Evolutionary conservation across 2,329 filamentous ascomycete species (phyloP), one percentile per base, ranked within the genome.

Genomic region (Calcarisporium arbuscula): DNA sequence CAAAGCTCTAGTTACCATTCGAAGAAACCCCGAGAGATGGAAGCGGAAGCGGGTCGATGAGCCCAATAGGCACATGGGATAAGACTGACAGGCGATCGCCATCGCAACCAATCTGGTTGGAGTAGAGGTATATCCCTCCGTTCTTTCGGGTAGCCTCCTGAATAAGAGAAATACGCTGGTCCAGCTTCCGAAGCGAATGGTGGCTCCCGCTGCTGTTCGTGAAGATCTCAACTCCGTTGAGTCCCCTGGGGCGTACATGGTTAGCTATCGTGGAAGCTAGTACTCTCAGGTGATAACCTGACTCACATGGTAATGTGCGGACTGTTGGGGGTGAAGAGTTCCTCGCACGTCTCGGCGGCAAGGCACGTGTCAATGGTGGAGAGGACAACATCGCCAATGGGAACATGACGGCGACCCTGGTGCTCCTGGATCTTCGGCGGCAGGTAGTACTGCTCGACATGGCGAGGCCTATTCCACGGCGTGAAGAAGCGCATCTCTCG

Each of bases 131-230:
- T 8, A 79, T 61, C 17, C 76, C 76, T 5, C 75, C 75, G 16
- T 61, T 64, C 48, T 80, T 81, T 7, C 69, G 62, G 0, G 82
- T 86, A 1, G 77, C 78, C 46, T 84, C 72, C 2, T 65, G 62
- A 35, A 87, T 86, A 5, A 88, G 60, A 5, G 75, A 68, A 19
- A 87, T 60, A 3, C 80, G 63, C 0, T 65, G 74, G 38, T 80
- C 61, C 1, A 87, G 68, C 53, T 87, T 87, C 14, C 78, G 65
- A 8, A 86, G 58, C 45, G 78, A 72, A 14, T 51, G 49, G n/a
- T 61, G 57, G 9, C 48, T 53, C 12, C 50, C 54, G 17, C 51
- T 55, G 21, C 44, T 49, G 36, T 54, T 56, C n/a, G 52, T 44
- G 23, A 52, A 46, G 27, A 52, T 45, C 40, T 54, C 46, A 12